Percentiles rank a stretch among this genome's conserved stretches.
phyloP scores from a whole-genome alignment of 1,284 basidiomycete species.

The Pseudozyma sp. region DNA sequence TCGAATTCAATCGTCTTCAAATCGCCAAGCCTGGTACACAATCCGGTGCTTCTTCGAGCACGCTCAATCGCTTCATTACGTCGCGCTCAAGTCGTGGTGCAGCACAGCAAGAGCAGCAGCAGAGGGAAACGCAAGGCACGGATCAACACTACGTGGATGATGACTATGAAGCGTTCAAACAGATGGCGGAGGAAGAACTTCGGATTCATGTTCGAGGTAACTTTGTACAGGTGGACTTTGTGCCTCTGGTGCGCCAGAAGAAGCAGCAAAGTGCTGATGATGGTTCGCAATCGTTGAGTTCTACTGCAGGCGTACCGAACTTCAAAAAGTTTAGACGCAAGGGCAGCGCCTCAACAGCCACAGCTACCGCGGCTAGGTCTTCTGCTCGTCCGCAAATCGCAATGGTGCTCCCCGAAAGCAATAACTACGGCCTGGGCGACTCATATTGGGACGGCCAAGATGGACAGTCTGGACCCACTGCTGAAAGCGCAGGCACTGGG shows the following conservation, averaged over 20 bases:
- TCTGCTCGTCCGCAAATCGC: slow-evolving; percentile 13
- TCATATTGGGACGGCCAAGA: slow-evolving; percentile 25
- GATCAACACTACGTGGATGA: slow-evolving; percentile 25
- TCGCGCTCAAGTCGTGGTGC: background rate
- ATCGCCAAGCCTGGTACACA: slow-evolving; percentile 34
- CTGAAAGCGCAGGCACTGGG: background rate
- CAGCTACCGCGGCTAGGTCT: background rate
- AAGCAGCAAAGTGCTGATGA: slow-evolving; percentile 14
- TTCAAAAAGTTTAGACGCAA: slow-evolving; percentile 51
- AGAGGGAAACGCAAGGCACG: background rate
- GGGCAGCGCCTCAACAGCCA: background rate
- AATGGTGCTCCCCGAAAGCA: slow-evolving; percentile 35
- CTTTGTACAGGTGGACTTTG: slow-evolving; percentile 64
- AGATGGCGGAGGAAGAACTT: slow-evolving; percentile 52
- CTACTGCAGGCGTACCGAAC: slow-evolving; percentile 23
- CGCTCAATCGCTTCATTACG: slow-evolving; percentile 5
- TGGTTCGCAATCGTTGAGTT: background rate
- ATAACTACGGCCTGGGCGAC: slow-evolving; percentile 42
- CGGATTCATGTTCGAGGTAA: slow-evolving; percentile 55
- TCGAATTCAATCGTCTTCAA: slow-evolving; percentile 57
- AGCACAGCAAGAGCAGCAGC: background rate
- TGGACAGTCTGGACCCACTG: slow-evolving; percentile 4
- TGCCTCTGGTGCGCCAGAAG: slow-evolving; percentile 48
- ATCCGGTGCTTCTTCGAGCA: slow-evolving; percentile 2
- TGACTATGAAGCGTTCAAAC: slow-evolving; percentile 53